Evolutionary conservation across 176 grass and related monocot genomes (phyloP).

Genomic region (Triticum timopheevii): DNA sequence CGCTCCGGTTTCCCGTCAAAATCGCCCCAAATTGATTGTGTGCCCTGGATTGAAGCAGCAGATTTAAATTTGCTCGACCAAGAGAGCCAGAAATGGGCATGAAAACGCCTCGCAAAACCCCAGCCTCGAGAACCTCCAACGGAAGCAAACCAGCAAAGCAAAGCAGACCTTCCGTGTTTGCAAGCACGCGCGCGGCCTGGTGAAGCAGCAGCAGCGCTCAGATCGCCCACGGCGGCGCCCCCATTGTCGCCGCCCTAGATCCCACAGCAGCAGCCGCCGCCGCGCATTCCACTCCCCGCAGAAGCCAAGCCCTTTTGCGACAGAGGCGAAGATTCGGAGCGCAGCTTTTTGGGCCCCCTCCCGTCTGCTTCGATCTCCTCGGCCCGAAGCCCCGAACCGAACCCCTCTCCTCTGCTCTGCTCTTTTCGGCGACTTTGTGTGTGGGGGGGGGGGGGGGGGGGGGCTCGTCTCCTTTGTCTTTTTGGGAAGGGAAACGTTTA

Average conservation of each 20-base stretch:
- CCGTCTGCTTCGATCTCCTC: background rate
- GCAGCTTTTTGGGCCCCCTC: slow-evolving; percentile 10
- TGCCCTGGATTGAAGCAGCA: background rate
- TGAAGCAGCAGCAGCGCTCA: slow-evolving; percentile 43
- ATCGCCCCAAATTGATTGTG: background rate
- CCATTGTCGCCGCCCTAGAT: slow-evolving; percentile 51
- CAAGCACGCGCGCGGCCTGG: slow-evolving; percentile 53
- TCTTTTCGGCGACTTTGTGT: slow-evolving; percentile 40
- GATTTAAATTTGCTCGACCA: background rate
- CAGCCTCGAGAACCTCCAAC: background rate
- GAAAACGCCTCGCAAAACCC: background rate
- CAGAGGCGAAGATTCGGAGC: slow-evolving; percentile 28
- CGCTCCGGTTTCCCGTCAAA: background rate
- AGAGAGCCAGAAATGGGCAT: background rate
- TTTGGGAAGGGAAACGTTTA: too few relatives aligned
- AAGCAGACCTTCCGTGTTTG: slow-evolving; percentile 76
- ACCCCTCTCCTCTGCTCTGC: background rate
- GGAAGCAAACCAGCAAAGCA: background rate
- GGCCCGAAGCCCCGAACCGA: background rate
- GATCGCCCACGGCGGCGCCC: slow-evolving; percentile 33
- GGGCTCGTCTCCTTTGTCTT: too few relatives aligned
- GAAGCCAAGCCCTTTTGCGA: slow-evolving; percentile 14
- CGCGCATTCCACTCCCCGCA: slow-evolving; percentile 41
- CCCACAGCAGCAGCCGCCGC: background rate
- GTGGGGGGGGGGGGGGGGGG: too few relatives aligned